Evolutionary conservation across 352 stramenopile species (phyloP).

Genomic region (Globisporangium uncinulatum): DNA sequence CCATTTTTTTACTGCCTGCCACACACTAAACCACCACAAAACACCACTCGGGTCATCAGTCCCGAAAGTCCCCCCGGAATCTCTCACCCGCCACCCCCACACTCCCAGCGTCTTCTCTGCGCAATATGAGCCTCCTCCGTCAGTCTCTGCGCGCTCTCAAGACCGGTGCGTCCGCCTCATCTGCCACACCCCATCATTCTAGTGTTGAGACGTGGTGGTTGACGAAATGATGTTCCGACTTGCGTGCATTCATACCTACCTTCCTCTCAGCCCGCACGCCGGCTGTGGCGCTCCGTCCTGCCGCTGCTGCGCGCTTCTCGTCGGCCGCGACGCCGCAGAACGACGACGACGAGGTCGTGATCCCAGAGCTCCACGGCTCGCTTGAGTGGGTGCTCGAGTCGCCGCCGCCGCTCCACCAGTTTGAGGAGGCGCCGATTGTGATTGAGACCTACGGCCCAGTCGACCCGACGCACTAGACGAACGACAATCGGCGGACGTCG

Average conservation of each 20-base stretch:
- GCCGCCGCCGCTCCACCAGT: conserved; percentile 86
- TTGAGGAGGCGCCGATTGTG: conserved; percentile 83
- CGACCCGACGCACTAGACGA: conserved; percentile 73
- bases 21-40: conserved; percentile 3
- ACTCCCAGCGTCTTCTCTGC: background rate
- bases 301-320: conserved; percentile 38
- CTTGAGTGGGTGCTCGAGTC: conserved; percentile 83
- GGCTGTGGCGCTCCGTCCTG: conserved; percentile 36
- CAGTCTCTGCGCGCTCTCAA: conserved; percentile 77
- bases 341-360: conserved; percentile 72
- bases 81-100: conserved; percentile 7
- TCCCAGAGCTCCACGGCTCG: conserved; percentile 76
- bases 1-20: background rate
- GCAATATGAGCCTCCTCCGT: conserved; percentile 73
- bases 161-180: conserved; percentile 42
- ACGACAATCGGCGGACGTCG: background rate
- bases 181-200: conserved; percentile 1
- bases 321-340: conserved; percentile 47
- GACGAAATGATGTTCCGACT: conserved; percentile 3
- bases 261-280: conserved; percentile 38
- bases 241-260: background rate
- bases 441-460: conserved; percentile 85
- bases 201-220: background rate
- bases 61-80: conserved; percentile 35
- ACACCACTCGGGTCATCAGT: conserved; percentile 1